A percentile compares a stretch with the other conserved stretches of the same genome.
These are phyloP conservation scores for Neodidymelliopsis sp. DNA, from an alignment of 2,329 filamentous ascomycete species.

Conservation along the genomic window DNA sequence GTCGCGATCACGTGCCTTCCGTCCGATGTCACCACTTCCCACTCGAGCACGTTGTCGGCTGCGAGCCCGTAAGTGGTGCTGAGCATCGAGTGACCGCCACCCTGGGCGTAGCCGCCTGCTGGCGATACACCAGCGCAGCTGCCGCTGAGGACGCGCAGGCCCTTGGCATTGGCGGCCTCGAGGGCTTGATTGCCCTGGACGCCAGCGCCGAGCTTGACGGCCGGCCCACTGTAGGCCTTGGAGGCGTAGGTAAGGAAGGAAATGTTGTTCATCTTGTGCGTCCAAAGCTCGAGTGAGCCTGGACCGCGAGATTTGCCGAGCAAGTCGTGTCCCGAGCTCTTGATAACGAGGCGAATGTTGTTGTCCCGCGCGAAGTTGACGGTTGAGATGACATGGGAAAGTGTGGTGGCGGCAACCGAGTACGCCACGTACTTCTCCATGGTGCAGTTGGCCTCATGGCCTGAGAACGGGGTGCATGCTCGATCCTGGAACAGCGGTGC, in stretches of 20 bases:
- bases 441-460: too few relatives aligned
- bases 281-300: constrained; percentile 25
- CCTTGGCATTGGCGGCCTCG: constrained; percentile 23
- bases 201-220: constrained; percentile 26
- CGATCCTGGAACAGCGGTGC: too few relatives aligned
- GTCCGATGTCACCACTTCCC: constrained; percentile 28
- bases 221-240: constrained; percentile 15
- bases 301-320: constrained; percentile 25
- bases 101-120: constrained; percentile 43
- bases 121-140: constrained; percentile 55
- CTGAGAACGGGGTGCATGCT: too few relatives aligned
- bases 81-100: constrained; percentile 62
- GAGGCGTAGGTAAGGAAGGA: constrained; percentile 13
- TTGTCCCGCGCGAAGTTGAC: constrained; percentile 17
- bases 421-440: constrained; percentile 11
- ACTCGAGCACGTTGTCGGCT: constrained; percentile 31
- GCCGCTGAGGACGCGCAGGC: constrained; percentile 6
- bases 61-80: constrained; percentile 20
- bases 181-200: constrained; percentile 20
- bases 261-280: constrained; percentile 24
- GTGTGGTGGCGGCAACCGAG: constrained; percentile 40
- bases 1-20: constrained; percentile 26
- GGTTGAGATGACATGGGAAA: constrained; percentile 10
- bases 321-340: constrained; percentile 22
- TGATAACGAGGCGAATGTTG: constrained; percentile 20